Conservation (phyloP, 352 stramenopile genomes). For the Phytophthora nicotianae region DNA sequence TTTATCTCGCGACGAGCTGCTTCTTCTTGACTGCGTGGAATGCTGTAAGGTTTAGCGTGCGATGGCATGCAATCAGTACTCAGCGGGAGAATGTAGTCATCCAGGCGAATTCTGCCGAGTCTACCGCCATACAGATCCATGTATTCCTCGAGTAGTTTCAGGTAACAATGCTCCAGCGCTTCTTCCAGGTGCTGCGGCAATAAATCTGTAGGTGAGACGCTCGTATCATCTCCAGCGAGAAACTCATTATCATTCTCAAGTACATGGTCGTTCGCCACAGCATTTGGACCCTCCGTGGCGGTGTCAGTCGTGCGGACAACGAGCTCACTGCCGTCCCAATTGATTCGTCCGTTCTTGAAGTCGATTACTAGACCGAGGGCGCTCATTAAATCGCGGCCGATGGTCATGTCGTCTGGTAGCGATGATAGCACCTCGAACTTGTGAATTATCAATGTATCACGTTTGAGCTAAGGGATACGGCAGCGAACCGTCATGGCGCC, state of each 20-base stretch:
- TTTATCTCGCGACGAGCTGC: constrained; percentile 7
- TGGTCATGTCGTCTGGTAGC: neutral
- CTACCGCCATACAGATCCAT: constrained; percentile 2
- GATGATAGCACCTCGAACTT: constrained; percentile 5
- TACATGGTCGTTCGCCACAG: neutral
- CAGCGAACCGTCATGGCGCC: neutral
- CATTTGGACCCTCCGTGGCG: neutral
- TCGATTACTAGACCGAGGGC: constrained; percentile 9
- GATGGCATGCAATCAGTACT: constrained; percentile 1
- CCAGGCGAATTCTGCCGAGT: constrained; percentile 3
- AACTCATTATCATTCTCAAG: constrained; percentile 3
- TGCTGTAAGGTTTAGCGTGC: constrained; percentile 4
- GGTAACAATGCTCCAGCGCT: constrained; percentile 8
- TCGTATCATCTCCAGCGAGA: neutral
- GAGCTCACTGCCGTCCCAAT: constrained; percentile 9
- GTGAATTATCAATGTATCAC: constrained; percentile 15
- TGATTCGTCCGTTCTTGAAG: neutral
- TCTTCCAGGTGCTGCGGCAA: neutral
- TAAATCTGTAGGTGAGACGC: neutral
- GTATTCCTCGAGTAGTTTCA: constrained; percentile 1
- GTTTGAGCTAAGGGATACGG: constrained; percentile 7
- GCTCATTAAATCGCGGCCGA: constrained; percentile 5
- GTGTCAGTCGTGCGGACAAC: neutral
- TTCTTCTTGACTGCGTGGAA: constrained; percentile 9
- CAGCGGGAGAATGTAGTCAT: constrained; percentile 8